Conservation (phyloP, 2,329 filamentous ascomycete species). For the Nemania abortiva region DNA sequence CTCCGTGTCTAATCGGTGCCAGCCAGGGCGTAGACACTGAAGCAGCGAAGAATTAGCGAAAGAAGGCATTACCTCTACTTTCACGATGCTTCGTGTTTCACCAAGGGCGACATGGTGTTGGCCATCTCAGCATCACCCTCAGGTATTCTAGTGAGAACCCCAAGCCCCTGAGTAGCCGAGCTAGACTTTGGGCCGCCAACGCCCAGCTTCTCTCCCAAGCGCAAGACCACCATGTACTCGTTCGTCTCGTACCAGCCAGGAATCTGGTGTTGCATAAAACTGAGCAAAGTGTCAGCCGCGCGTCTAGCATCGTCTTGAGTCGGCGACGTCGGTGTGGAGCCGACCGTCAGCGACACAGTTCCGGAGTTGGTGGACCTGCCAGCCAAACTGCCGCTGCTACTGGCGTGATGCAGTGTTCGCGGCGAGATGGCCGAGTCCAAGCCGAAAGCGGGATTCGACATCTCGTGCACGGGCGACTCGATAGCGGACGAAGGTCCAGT, state of each 20-base stretch:
- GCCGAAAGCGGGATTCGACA: conserved; percentile 56
- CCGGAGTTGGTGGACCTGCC: conserved; percentile 54
- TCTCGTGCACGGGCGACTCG: conserved; percentile 64
- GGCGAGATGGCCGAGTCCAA: conserved; percentile 61
- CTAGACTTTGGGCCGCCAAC: conserved; percentile 57
- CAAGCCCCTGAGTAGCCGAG: conserved; percentile 54
- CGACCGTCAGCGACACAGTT: conserved; percentile 56
- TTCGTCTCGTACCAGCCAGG: conserved; percentile 77
- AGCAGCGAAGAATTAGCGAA: conserved; percentile 22
- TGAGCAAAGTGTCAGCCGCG: conserved; percentile 84
- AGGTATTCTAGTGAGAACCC: conserved; percentile 66
- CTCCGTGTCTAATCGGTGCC: conserved; percentile 5
- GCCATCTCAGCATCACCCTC: conserved; percentile 68
- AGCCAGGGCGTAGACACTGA: background rate
- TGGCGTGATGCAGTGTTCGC: conserved; percentile 63
- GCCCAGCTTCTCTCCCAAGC: conserved; percentile 87
- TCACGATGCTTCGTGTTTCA: conserved; percentile 53
- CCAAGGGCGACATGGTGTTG: conserved; percentile 51
- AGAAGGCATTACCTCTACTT: conserved; percentile 47
- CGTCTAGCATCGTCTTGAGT: conserved; percentile 87
- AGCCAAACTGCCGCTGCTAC: conserved; percentile 63
- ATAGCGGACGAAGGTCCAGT: conserved; percentile 65
- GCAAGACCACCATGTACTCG: conserved; percentile 82
- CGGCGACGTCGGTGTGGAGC: conserved; percentile 73
- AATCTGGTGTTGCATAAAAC: conserved; percentile 78